Base-by-base conservation (phyloP, 352 stramenopile species). In the Globisporangium nagaii region DNA sequence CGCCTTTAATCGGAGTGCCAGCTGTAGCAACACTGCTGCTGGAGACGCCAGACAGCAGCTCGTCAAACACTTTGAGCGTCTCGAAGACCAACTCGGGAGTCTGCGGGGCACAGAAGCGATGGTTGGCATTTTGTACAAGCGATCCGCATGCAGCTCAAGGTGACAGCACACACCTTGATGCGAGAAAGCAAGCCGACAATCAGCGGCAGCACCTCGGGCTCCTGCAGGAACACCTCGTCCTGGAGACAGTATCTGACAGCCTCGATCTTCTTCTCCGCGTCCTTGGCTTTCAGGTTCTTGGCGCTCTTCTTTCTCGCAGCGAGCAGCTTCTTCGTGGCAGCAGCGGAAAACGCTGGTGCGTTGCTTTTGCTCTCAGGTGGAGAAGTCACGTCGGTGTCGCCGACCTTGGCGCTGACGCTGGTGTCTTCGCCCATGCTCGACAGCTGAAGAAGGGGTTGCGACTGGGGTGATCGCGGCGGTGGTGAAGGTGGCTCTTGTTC, bases 241-340 rank as follows among this genome's bases (percentile, higher is more conserved):
- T 81, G 62, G 3, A 58, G 63, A 25, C 75, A 87, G 51, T 79
- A 86, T 17, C 51, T 63, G 11, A 84, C 48, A 0, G 66, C 77
- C n/a, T 86, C 75, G 11, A 72, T 64, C 31, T 87, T 90, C 60
- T 85, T 90, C 43, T 35, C 65, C 0, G 61, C 34, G 52, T 90
- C 77, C 68, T 86, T 90, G n/a, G 69, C 54, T 47, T 87, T 88
- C 17, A 90, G 62, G 30, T 71, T 69, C 55, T 86, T 87, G 52
- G 60, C 36, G 36, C 82, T 73, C 50, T 76, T 86, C 34, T 85
- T 90, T 62, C 65, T 72, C 22, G 71, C 46, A 50, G 62, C 58
- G 15, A 55, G 44, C 27, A 58, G 53, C 51, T 83, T 78, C 48
- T 79, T 80, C 45, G 34, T 46, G 10, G 49, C 52, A 25, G 15